Conservation (phyloP, 257 asterid species). For the Ophiorrhiza pumila region DNA sequence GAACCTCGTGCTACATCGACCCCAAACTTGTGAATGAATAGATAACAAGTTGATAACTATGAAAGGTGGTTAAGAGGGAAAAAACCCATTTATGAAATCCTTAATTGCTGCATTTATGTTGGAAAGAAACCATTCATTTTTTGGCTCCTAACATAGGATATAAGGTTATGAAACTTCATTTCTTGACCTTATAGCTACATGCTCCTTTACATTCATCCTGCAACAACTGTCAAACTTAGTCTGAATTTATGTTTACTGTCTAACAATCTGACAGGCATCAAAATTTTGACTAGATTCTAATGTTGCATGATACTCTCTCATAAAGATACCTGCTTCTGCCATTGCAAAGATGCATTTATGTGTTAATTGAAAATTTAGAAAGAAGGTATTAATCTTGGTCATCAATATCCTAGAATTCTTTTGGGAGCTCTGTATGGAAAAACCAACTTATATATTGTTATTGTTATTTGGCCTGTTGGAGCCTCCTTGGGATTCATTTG, state of each 20-base stretch:
- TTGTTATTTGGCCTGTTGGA: neutral
- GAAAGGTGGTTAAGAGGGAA: neutral
- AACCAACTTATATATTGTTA: neutral
- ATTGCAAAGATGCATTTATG: neutral
- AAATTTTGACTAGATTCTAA: neutral
- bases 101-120: neutral
- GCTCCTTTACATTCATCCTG: neutral
- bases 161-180: neutral
- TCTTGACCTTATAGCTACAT: neutral
- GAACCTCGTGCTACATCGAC: neutral
- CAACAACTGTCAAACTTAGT: neutral
- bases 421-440: neutral
- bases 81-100: neutral
- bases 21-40: neutral
- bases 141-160: neutral
- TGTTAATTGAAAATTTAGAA: neutral
- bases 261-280: neutral
- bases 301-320: neutral
- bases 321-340: neutral
- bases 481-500: neutral
- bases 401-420: neutral
- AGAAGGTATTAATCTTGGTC: neutral
- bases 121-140: neutral
- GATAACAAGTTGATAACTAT: neutral
- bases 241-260: neutral